Evolutionary conservation across 768 basidiomycete genomes (phyloP).

Genomic region (Suillus americanus): DNA sequence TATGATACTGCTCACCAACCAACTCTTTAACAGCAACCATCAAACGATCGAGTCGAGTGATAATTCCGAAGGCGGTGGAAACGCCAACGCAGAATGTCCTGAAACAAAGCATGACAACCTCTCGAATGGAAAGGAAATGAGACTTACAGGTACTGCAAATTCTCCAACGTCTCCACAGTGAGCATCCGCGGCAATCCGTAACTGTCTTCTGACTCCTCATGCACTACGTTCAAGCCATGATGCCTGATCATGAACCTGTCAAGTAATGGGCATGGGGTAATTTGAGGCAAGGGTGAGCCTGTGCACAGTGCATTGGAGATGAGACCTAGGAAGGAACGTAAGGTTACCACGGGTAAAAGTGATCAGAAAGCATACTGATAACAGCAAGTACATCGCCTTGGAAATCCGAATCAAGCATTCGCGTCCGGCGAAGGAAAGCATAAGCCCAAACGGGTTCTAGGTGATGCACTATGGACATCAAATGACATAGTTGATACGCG

Average conservation of each 20-base stretch:
- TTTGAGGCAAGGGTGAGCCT: constrained; percentile 77
- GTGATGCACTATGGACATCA: constrained; percentile 70
- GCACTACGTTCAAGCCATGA: constrained; percentile 66
- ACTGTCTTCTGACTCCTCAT: constrained; percentile 71
- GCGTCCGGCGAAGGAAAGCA: constrained; percentile 72
- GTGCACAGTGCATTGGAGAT: constrained; percentile 74
- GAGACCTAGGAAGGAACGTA: constrained; percentile 48
- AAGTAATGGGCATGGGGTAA: constrained; percentile 73
- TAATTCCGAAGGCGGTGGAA: constrained; percentile 63
- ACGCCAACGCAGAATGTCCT: constrained; percentile 76
- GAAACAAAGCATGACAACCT: background rate
- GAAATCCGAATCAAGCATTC: constrained; percentile 76
- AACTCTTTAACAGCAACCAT: constrained; percentile 85
- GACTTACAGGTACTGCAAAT: constrained; percentile 78
- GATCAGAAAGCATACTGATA: constrained; percentile 49
- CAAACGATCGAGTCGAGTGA: constrained; percentile 72
- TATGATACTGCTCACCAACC: constrained; percentile 85
- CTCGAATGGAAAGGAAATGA: constrained; percentile 6
- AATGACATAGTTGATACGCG: constrained; percentile 65
- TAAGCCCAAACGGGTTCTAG: constrained; percentile 76
- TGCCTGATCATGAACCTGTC: constrained; percentile 45
- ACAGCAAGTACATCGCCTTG: constrained; percentile 85
- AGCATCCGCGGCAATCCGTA: constrained; percentile 71
- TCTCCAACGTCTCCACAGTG: constrained; percentile 69
- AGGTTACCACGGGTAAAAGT: background rate